These are phyloP conservation scores for Aspergillus ibericus DNA, from an alignment of 2,329 filamentous ascomycete species.

Conservation along the genomic window DNA sequence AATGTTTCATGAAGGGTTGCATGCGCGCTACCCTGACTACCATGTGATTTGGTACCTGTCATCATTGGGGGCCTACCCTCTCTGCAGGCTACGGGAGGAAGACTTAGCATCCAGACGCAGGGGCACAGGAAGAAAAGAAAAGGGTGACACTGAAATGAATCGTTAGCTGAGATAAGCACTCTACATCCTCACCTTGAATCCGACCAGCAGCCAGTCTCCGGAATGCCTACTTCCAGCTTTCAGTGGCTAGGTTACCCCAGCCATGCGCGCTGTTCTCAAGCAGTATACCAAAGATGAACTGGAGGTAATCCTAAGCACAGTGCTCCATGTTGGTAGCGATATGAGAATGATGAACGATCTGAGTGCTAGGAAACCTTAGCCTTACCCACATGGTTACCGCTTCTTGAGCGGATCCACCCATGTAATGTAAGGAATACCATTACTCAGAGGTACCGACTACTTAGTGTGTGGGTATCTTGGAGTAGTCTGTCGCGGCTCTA, in stretches of 20 bases:
- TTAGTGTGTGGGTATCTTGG: background rate
- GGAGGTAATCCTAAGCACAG: background rate
- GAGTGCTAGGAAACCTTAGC: background rate
- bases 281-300: too few relatives aligned
- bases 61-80: background rate
- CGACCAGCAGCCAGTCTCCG: background rate
- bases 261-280: too few relatives aligned
- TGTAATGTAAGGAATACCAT: background rate
- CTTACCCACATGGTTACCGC: too few relatives aligned
- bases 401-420: background rate
- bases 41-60: background rate
- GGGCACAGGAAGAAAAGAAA: background rate
- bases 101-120: slow-evolving; percentile 4
- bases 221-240: background rate
- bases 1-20: background rate
- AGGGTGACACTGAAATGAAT: background rate
- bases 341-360: background rate
- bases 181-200: slow-evolving; percentile 1
- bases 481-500: background rate
- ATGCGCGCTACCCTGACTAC: background rate
- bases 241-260: background rate
- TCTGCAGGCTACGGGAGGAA: slow-evolving; percentile 7
- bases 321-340: background rate
- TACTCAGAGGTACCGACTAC: background rate
- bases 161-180: slow-evolving; percentile 2